Evolutionary conservation across 129 eudicot genomes (phyloP).

Genomic region (Flaveria linearis): DNA sequence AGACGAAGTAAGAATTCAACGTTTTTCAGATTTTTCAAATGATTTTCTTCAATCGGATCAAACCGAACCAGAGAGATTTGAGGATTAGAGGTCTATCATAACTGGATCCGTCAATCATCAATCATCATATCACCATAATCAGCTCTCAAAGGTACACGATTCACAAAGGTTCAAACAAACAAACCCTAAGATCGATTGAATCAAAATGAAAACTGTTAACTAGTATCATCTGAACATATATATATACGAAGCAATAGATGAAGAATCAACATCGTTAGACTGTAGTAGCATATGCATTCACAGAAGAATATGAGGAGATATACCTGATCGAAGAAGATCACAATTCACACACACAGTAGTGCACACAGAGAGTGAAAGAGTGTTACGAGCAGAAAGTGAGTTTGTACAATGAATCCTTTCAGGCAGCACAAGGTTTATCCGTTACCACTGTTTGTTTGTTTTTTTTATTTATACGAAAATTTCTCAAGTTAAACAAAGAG

Average conservation of each 20-base stretch:
- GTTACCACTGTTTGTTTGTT: too few species aligned
- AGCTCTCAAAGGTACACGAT: slow-evolving; percentile 12
- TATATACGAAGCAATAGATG: neutral
- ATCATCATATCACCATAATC: neutral
- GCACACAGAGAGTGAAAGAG: too few species aligned
- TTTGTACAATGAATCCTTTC: too few species aligned
- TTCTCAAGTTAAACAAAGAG: too few species aligned
- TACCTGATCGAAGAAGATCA: slow-evolving; percentile 13
- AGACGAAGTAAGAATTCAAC: too few species aligned
- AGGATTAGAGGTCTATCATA: slow-evolving; percentile 13
- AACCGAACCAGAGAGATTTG: slow-evolving; percentile 7
- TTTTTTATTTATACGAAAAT: too few species aligned
- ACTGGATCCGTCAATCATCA: neutral
- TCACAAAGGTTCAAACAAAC: neutral
- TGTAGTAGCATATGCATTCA: slow-evolving; percentile 4
- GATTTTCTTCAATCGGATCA: neutral
- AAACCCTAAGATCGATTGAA: slow-evolving; percentile 4
- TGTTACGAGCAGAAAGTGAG: too few species aligned
- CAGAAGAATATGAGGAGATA: neutral
- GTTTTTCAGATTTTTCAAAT: too few species aligned
- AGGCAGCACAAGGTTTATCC: too few species aligned
- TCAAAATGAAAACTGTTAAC: neutral
- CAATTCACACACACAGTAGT: too few species aligned
- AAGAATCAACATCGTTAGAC: neutral
- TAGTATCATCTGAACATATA: neutral